Percentiles rank a stretch among this genome's conserved stretches.
Evolutionary conservation across 83 land plant species (phyloP).

Genomic region (Thuja plicata): DNA sequence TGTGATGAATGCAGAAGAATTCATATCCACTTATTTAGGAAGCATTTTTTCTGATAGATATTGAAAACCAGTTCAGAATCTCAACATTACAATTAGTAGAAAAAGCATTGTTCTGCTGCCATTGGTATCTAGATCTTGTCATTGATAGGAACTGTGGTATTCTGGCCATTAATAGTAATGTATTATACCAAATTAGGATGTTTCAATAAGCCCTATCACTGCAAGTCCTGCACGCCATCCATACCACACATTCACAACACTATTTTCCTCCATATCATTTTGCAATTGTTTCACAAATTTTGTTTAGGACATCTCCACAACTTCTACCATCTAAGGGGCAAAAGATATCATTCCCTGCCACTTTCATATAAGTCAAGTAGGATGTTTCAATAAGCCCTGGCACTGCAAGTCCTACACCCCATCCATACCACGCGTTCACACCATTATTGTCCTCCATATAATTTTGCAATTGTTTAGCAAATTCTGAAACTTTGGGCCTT

Average conservation of each 20-base stretch:
- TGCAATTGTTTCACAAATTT: constrained; percentile 27
- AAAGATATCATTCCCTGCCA: constrained; percentile 42
- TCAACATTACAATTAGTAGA: not conserved
- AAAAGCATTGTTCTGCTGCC: not conserved
- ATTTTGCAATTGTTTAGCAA: not conserved
- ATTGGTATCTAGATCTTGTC: not conserved
- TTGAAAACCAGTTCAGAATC: too few species aligned
- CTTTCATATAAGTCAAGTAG: constrained; percentile 52
- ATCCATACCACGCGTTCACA: constrained; percentile 35
- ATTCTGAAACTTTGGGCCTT: not conserved
- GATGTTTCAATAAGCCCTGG: constrained; percentile 53
- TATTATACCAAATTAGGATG: constrained; percentile 19
- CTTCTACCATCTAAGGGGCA: constrained; percentile 51
- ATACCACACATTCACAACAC: constrained; percentile 27
- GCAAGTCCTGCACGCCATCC: constrained; percentile 48
- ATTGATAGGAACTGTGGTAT: too few species aligned
- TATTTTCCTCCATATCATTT: not conserved
- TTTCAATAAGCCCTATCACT: constrained; percentile 49
- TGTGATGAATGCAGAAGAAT: not conserved
- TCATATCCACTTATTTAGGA: too few species aligned
- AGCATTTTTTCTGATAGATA: too few species aligned
- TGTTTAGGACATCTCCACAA: constrained; percentile 56
- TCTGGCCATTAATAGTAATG: not conserved
- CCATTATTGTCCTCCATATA: not conserved
- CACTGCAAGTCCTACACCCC: constrained; percentile 44